Evolutionary conservation across 2,329 filamentous ascomycete genomes (phyloP), one percentile per base, ranked within the genome.

Genomic region (Calonectria pteridis): DNA sequence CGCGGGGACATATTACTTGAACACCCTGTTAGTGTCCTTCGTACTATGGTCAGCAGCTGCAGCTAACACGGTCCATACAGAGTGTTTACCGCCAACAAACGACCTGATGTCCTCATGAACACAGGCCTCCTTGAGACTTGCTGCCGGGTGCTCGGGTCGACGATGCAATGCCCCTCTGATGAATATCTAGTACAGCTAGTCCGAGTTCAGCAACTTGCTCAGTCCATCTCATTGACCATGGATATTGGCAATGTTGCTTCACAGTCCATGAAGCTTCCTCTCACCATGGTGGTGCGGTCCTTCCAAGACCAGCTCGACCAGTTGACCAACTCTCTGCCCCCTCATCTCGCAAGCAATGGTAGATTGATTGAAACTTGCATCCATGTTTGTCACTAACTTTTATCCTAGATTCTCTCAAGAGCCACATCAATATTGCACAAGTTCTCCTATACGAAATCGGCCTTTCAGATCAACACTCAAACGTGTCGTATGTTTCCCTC

Each of bases 1-100:
- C 77, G 84, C 84, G 0, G 88, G 87, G 3, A 87, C 86, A 5
- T 90, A 88, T 72, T 90, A 89, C 69, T 76, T 89, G 5, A 87
- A 88, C 35, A 87, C 88, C 9, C 77, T 88, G 87, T 89, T 73
- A 78, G 86, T 82, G 3, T 1, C 35, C n/a, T n/a, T n/a, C n/a
- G n/a, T n/a, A n/a, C n/a, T n/a, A n/a, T n/a, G n/a, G n/a, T n/a
- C n/a, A n/a, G n/a, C n/a, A n/a, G n/a, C n/a, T n/a, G n/a, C 29
- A 13, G 28, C 29, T 66, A 53, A 33, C 26, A 69, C 76, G 58
- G 70, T 23, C 16, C 26, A 51, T 18, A 14, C 58, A 86, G 85
- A 6, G 83, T 87, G 31, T 86, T 87, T 73, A 86, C 84, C 2
- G 84, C 85, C 14, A 87, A 87, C 77, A 89, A 89, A 75, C 84